Conservation (phyloP, 2,329 filamentous ascomycete genomes). For the Alternaria brassicae region DNA sequence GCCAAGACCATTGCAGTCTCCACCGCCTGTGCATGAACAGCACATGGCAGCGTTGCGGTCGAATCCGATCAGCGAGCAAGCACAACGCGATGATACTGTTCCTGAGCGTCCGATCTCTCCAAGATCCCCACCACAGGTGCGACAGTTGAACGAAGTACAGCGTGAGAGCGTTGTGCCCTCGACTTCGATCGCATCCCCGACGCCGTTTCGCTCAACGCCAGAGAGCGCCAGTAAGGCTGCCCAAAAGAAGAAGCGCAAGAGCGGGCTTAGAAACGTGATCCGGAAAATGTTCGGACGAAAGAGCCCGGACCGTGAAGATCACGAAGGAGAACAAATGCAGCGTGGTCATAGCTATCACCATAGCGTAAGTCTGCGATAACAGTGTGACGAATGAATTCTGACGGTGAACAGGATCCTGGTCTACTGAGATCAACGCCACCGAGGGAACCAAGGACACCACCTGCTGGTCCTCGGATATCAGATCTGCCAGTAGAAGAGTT, state of each 20-base stretch:
- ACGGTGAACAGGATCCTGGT: constrained; percentile 39
- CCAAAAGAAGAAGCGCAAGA: constrained; percentile 47
- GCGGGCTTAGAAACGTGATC: constrained; percentile 47
- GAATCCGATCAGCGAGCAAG: constrained; percentile 18
- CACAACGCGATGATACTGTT: constrained; percentile 13
- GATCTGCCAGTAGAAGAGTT: constrained; percentile 44
- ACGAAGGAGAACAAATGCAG: constrained; percentile 27
- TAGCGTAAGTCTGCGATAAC: constrained; percentile 36
- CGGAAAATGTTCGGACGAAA: constrained; percentile 50
- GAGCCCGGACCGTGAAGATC: constrained; percentile 36
- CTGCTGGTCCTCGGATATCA: constrained; percentile 41
- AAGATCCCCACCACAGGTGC: constrained; percentile 31
- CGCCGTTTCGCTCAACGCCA: constrained; percentile 39
- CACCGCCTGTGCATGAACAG: constrained; percentile 20
- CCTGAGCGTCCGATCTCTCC: constrained; percentile 13
- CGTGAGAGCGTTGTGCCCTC: constrained; percentile 36
- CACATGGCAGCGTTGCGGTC: constrained; percentile 16
- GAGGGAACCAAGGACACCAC: constrained; percentile 26
- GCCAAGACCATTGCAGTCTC: constrained; percentile 21
- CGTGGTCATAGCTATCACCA: constrained; percentile 45
- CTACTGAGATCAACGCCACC: constrained; percentile 34
- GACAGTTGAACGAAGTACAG: constrained; percentile 34
- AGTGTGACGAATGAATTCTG: constrained; percentile 6
- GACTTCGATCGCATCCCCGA: constrained; percentile 33
- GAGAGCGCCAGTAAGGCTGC: constrained; percentile 36